These are phyloP conservation scores for Monosporozyma aquatica DNA, from an alignment of 805 yeast species.

Conservation along the genomic window DNA sequence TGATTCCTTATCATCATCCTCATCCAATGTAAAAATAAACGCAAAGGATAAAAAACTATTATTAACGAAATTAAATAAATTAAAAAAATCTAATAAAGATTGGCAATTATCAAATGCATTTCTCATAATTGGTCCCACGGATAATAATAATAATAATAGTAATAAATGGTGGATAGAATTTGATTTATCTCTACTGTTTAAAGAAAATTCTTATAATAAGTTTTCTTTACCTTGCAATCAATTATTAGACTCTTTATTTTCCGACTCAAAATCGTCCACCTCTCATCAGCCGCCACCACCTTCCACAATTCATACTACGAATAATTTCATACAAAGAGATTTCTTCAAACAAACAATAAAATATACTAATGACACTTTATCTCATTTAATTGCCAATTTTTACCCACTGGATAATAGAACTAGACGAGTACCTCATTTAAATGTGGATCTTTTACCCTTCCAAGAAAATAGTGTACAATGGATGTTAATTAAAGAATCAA, in stretches of 20 bases:
- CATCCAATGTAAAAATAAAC: not conserved
- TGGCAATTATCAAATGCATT: not conserved
- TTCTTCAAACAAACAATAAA: constrained; percentile 19
- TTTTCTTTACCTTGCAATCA: constrained; percentile 19
- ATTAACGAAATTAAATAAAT: not conserved
- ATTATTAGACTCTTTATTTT: constrained; percentile 18
- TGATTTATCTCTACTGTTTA: constrained; percentile 4
- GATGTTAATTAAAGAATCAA: constrained; percentile 25
- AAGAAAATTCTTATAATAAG: constrained; percentile 15
- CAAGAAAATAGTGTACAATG: constrained; percentile 28
- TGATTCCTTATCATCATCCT: not conserved
- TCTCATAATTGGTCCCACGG: too few relatives aligned
- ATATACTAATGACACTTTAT: constrained; percentile 14
- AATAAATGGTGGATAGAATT: constrained; percentile 1
- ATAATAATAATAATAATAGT: not conserved
- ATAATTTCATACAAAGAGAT: constrained; percentile 20
- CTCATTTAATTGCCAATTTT: constrained; percentile 4
- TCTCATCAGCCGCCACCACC: too few relatives aligned
- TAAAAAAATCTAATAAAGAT: constrained; percentile 6
- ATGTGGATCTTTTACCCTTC: constrained; percentile 23
- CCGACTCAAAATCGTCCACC: not conserved
- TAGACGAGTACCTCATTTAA: constrained; percentile 8
- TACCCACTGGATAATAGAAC: constrained; percentile 1
- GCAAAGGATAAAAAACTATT: not conserved
- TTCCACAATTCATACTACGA: not conserved